Percentiles rank a stretch among this genome's conserved stretches.
phyloP scores from a whole-genome alignment of 1,139 yeast species.

The Blastobotrys arbuscula region DNA sequence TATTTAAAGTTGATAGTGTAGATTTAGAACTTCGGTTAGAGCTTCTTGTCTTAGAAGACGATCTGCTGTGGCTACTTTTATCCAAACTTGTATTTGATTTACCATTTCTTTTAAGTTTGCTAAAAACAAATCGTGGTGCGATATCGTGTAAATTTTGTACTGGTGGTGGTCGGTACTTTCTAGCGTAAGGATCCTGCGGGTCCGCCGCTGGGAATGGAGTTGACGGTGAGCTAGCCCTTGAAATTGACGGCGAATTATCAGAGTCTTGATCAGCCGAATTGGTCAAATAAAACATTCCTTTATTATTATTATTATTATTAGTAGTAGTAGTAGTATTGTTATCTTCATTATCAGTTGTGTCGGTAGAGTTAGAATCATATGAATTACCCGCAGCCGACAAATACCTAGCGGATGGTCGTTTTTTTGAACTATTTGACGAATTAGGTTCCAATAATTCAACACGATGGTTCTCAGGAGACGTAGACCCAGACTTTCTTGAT shows the following conservation, averaged over 20 bases:
- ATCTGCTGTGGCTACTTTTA: constrained; percentile 9
- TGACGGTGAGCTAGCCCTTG: constrained; percentile 21
- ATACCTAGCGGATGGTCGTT: constrained; percentile 16
- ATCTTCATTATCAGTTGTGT: constrained; percentile 1
- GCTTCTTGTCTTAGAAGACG: not conserved
- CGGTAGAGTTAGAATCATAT: constrained; percentile 4
- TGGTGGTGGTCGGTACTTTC: constrained; percentile 32
- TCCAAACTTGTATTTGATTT: constrained; percentile 15
- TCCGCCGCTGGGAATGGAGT: constrained; percentile 26
- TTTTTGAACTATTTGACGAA: not conserved
- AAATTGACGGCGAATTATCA: constrained; percentile 16
- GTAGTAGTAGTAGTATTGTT: not conserved
- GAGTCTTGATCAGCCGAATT: constrained; percentile 5
- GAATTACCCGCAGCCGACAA: constrained; percentile 12
- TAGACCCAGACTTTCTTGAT: constrained; percentile 6
- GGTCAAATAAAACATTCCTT: constrained; percentile 13
- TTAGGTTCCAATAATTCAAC: constrained; percentile 6
- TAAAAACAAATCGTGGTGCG: constrained; percentile 35
- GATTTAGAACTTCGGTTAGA: constrained; percentile 10
- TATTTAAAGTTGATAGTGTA: constrained; percentile 6
- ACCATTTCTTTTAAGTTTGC: constrained; percentile 13
- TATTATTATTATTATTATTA: constrained; percentile 3
- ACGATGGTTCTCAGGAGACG: constrained; percentile 1
- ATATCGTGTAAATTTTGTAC: constrained; percentile 28
- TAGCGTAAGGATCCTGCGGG: constrained; percentile 33